Conservation (phyloP, 192 early-diverging fungal species). For the Coemansia sp. region DNA sequence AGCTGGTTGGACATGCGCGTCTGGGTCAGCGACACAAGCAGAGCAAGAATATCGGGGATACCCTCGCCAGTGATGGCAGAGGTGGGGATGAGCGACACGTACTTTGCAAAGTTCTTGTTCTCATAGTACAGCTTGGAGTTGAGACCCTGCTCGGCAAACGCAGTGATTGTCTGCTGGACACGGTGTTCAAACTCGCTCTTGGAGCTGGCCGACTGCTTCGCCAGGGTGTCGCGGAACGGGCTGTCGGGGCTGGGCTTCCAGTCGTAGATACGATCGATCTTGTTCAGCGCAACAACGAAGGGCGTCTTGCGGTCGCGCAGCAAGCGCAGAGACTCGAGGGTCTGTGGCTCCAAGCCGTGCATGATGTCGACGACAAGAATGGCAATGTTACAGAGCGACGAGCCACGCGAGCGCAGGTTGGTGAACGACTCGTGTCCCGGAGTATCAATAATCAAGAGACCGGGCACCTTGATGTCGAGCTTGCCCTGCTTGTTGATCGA, state of each 20-base stretch:
- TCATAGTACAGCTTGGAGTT: conserved; percentile 92
- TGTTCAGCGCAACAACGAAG: conserved; percentile 98
- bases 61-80: conserved; percentile 99
- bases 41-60: conserved; percentile 93
- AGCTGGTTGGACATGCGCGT: conserved; percentile 88
- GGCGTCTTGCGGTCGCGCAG: conserved; percentile 92
- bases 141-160: conserved; percentile 95
- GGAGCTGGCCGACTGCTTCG: conserved; percentile 65
- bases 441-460: conserved; percentile 95
- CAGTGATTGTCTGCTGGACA: conserved; percentile 68
- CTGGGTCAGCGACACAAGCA: conserved; percentile 91
- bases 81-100: conserved; percentile 95
- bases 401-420: conserved; percentile 92
- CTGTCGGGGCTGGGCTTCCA: conserved; percentile 86
- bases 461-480: conserved; percentile 82
- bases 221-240: conserved; percentile 75
- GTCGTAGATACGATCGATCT: conserved; percentile 94
- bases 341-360: conserved; percentile 98
- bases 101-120: conserved; percentile 92
- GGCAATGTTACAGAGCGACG: conserved; percentile 98
- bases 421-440: conserved; percentile 99
- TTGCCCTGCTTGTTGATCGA: conserved; percentile 60
- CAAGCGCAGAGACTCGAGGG: conserved; percentile 89
- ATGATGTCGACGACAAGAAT: conserved; percentile 99
- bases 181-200: conserved; percentile 85